Evolutionary conservation across 2,329 filamentous ascomycete genomes (phyloP), one percentile per base, ranked within the genome.

Genomic region (Cadophora luteo-olivacea): DNA sequence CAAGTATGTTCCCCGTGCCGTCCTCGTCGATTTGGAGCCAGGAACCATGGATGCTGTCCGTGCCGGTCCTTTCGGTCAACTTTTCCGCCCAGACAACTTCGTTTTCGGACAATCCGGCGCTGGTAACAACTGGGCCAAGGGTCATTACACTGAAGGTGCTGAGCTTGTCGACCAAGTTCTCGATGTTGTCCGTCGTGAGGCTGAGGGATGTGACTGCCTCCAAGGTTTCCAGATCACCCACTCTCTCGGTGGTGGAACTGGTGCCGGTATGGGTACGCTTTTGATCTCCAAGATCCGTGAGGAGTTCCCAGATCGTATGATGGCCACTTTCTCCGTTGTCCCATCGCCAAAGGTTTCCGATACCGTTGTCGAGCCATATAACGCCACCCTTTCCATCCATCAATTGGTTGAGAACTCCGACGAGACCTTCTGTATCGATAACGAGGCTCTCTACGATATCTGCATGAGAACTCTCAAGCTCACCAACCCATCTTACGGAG

Each of bases 91-190:
- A 82, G 96, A 99, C 87, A 99, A 98, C 92, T 98, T 98, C 85
- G 94, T 98, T 81, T 98, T 98, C 84, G 96, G 96, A 79, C 96
- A 98, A 87, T 98, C 96, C 79, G 95, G 96, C 89, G 96, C 96
- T 83, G 96, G 96, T 86, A 99, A 99, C 93, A 98, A 98, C 91
- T 99, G 96, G 96, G 96, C 96, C 84, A 99, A 98, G 91, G 96
- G 96, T 86, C 96, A 99, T 84, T 99, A 99, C 90, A 99, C 96
- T 75, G 96, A 99, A 87, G 96, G 96, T 90, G 96, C 96, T 77
- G 96, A 99, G 87, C 90, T 98, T 73, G 96, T 99, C 77, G 96
- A 99, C 87, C 89, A 97, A 80, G 96, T 99, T 77, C 90, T 99
- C 77, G 96, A 98, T 82, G 96, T 99, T 75, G 95, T 99, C 81